Evolutionary conservation across 257 asterid species (phyloP).

Genomic region (Verbena officinalis): DNA sequence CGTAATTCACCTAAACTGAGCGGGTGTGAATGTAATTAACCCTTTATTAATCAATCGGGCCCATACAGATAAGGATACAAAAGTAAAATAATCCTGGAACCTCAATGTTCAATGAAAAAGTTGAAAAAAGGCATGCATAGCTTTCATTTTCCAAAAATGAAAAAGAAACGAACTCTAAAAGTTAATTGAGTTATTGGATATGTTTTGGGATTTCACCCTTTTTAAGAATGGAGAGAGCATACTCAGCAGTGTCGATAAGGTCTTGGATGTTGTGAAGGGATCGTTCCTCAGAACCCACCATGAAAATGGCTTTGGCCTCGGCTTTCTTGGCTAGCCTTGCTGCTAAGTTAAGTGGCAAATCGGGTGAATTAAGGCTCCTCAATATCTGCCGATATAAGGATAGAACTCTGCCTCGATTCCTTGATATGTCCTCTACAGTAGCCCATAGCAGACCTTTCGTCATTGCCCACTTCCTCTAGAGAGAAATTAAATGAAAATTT

Average conservation of each 20-base stretch:
- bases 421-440: constrained; percentile 75
- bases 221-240: constrained; percentile 63
- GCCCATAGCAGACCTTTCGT: constrained; percentile 86
- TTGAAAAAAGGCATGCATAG: too few relatives aligned
- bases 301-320: constrained; percentile 71
- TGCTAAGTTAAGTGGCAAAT: constrained; percentile 69
- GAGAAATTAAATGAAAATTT: neutral
- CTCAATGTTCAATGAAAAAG: too few relatives aligned
- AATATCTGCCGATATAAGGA: constrained; percentile 72
- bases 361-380: constrained; percentile 83
- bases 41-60: too few relatives aligned
- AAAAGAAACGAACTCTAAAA: too few relatives aligned
- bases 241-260: constrained; percentile 78
- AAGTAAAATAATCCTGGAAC: too few relatives aligned
- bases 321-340: constrained; percentile 77
- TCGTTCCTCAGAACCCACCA: constrained; percentile 77
- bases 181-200: constrained; percentile 30
- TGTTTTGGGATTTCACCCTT: constrained; percentile 75
- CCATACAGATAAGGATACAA: too few relatives aligned
- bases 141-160: too few relatives aligned
- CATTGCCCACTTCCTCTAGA: constrained; percentile 36
- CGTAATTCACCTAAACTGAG: too few relatives aligned
- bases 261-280: constrained; percentile 84
- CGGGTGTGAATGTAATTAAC: too few relatives aligned
- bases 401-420: constrained; percentile 64